A percentile compares a stretch with the other conserved stretches of the same genome.
These are phyloP conservation scores for Colletotrichum lindemuthianum DNA, from an alignment of 2,329 filamentous ascomycete genomes.

Conservation along the genomic window DNA sequence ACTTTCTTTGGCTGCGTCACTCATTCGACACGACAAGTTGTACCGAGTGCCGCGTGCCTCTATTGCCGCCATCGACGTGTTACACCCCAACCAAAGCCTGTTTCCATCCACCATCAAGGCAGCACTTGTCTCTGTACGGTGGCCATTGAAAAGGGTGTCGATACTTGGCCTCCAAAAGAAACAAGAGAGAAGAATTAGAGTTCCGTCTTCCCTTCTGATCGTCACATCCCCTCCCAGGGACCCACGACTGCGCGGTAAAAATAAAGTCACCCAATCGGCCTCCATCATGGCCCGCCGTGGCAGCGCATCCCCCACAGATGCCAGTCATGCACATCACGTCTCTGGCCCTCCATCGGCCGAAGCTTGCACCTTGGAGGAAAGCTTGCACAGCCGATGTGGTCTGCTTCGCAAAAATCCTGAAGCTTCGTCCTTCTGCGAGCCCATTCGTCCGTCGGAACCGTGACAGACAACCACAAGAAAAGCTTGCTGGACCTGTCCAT, in stretches of 20 bases:
- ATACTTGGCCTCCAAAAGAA: neutral
- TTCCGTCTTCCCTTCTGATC: conserved; percentile 17
- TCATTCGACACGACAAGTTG: neutral
- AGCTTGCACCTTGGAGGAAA: conserved; percentile 26
- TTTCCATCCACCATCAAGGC: neutral
- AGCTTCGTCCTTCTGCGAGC: conserved; percentile 19
- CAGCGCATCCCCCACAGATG: conserved; percentile 28
- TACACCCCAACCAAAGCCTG: conserved; percentile 23
- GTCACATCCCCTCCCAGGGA: conserved; percentile 1
- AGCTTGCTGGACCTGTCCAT: conserved; percentile 11
- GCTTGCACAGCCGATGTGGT: conserved; percentile 16
- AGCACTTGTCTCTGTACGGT: too few species aligned
- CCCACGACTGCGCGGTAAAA: conserved; percentile 19
- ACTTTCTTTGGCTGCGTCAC: neutral
- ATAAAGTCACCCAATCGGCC: conserved; percentile 30
- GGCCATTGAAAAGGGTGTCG: neutral
- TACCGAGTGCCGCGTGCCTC: neutral
- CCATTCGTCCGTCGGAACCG: conserved; percentile 4
- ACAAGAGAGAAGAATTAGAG: conserved; percentile 6
- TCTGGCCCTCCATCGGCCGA: conserved; percentile 25
- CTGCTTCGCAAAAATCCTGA: conserved; percentile 24
- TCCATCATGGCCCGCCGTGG: conserved; percentile 19
- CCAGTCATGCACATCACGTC: conserved; percentile 34
- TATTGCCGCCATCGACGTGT: too few species aligned
- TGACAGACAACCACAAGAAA: conserved; percentile 20